Evolutionary conservation across 768 basidiomycete genomes (phyloP).

Genomic region (Terana coerulea): DNA sequence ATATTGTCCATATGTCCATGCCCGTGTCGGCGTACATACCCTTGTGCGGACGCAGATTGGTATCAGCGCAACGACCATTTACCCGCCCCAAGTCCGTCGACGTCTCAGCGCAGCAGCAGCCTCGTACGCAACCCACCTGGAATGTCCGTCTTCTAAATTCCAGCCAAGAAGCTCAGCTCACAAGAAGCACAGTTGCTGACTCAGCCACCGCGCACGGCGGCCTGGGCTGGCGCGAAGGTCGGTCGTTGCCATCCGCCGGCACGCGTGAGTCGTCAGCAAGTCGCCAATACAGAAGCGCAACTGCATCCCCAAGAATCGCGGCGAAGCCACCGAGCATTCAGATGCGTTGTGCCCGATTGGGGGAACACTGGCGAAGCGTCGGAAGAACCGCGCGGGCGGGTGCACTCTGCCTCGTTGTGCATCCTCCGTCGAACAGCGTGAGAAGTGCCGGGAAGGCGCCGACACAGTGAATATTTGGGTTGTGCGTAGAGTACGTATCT

Average conservation of each 20-base stretch:
- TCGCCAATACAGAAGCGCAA: background rate
- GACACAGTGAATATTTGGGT: background rate
- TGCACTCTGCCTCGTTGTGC: background rate
- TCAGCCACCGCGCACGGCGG: background rate
- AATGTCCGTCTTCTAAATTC: too few relatives aligned
- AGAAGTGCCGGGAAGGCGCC: background rate
- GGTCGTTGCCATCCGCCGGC: background rate
- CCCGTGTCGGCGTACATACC: too few relatives aligned
- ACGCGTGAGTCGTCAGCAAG: background rate
- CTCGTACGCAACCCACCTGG: too few relatives aligned
- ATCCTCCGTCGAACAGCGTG: background rate
- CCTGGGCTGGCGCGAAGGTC: background rate
- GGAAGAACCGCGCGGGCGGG: background rate
- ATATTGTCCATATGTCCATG: too few relatives aligned
- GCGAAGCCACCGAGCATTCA: too few relatives aligned
- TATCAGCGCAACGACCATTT: too few relatives aligned
- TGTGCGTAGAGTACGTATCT: background rate
- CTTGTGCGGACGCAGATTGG: too few relatives aligned
- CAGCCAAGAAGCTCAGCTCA: too few relatives aligned
- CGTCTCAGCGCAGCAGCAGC: too few relatives aligned
- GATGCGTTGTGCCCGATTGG: too few relatives aligned
- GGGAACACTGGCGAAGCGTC: background rate
- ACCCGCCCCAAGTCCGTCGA: too few relatives aligned
- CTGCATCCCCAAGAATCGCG: background rate
- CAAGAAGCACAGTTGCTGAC: too few relatives aligned